Conservation (phyloP, 352 stramenopile species). For the Phytophthora litchii region DNA sequence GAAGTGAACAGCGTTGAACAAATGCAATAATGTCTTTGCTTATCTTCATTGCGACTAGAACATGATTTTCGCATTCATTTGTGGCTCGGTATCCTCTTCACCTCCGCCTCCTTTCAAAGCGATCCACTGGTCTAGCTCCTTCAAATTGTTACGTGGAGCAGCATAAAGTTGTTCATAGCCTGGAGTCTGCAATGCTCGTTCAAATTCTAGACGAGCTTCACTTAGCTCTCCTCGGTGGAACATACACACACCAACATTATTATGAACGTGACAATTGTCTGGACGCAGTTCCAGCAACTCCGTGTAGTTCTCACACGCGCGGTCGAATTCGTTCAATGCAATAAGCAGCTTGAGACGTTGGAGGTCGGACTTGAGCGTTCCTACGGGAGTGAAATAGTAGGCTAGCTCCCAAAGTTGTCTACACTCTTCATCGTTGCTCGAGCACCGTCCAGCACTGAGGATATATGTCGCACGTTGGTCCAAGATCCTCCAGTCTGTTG, state of each 20-base stretch:
- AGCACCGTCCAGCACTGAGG: conserved; percentile 8
- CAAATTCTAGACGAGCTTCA: conserved; percentile 29
- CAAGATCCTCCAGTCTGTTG: conserved; percentile 60
- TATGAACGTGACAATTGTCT: conserved; percentile 32
- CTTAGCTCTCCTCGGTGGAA: conserved; percentile 9
- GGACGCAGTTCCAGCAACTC: conserved; percentile 20
- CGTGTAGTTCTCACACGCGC: conserved; percentile 30
- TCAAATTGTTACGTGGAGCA: conserved; percentile 16
- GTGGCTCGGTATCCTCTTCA: conserved; percentile 12
- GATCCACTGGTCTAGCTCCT: conserved; percentile 16
- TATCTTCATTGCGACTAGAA: conserved; percentile 9
- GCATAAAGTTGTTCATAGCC: conserved; percentile 23
- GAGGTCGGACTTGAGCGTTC: conserved; percentile 37
- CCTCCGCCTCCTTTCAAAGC: conserved; percentile 13
- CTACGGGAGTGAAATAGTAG: conserved; percentile 29
- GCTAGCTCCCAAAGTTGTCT: conserved; percentile 26
- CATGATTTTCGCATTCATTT: conserved; percentile 21
- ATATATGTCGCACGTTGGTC: conserved; percentile 33
- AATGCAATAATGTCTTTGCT: background rate
- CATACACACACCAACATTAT: conserved; percentile 41
- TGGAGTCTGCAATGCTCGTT: conserved; percentile 22
- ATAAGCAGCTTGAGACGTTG: conserved; percentile 29
- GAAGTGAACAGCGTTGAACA: background rate
- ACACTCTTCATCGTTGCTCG: conserved; percentile 18
- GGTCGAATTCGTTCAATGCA: conserved; percentile 9